Evolutionary conservation across 306 rosid species (phyloP), one percentile per base, ranked within the genome.

Genomic region (Gastrolobium bilobum): DNA sequence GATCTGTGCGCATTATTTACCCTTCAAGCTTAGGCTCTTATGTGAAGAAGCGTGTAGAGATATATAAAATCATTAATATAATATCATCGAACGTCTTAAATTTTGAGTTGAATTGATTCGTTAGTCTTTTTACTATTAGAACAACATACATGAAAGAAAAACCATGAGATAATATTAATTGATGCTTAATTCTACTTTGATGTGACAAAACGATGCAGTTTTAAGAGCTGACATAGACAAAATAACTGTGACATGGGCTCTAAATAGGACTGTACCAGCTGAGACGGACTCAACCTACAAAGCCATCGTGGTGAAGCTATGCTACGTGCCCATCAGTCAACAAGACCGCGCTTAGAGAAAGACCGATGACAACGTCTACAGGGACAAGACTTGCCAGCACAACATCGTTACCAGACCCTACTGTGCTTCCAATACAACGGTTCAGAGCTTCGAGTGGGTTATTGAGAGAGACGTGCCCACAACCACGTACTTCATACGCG

Each of bases 311-410:
- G 78, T 85, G 72, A 87, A 84, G 78, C 71, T 90, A 0, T 92
- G 97, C 87, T 92, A 85, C 82, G 90, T 93, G 82, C 91, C 90
- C 0, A 33, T 81, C 53, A 92, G 97, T 86, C 97, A 92, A 48
- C 65, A 40, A 8, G 92, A 89, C 78, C 92, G 97, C 71, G 69
- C 42, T 2, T 90, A 95, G 97, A 87, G 97, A 48, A 90, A 92
- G 82, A 90, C 97, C 1, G 83, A 70, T 35, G 92, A 88, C 10
- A 14, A 62, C 2, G 88, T 90, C 47, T 7, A 44, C 1, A 86
- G 81, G 82, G 95, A 90, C 90, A 92, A 87, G 90, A 90, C 93
- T 3, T 92, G 97, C 71, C 90, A 63, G 72, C 79, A 78, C 79
- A 37, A 56, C 60, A 85, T 92, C 60, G 88, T 89, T 3, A 3